Conservation (phyloP, 108 stramenopile species). For the Skeletonema costatum region DNA sequence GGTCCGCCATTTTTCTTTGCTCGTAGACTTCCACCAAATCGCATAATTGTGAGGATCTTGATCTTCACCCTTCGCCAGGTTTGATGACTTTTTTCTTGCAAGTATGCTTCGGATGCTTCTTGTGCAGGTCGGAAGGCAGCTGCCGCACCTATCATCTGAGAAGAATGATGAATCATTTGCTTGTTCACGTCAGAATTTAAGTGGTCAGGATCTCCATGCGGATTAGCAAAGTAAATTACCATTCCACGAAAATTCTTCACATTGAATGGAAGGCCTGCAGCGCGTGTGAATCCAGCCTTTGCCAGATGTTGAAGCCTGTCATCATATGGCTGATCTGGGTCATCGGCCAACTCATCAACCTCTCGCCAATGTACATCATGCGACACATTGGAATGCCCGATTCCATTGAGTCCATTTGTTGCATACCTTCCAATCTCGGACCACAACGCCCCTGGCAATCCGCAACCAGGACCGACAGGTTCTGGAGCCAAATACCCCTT, state of each 20-base stretch:
- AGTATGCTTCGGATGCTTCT: slow-evolving; percentile 7
- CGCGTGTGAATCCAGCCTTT: slow-evolving; percentile 23
- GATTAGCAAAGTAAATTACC: slow-evolving; percentile 40
- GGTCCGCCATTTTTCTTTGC: not conserved
- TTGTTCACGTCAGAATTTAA: slow-evolving; percentile 29
- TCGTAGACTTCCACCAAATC: slow-evolving; percentile 9
- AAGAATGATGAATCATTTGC: slow-evolving; percentile 23
- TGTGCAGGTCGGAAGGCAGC: slow-evolving; percentile 22
- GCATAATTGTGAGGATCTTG: slow-evolving; percentile 19
- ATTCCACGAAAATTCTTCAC: slow-evolving; percentile 37
- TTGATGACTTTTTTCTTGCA: not conserved
- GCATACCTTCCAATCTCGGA: slow-evolving; percentile 9
- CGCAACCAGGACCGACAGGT: slow-evolving; percentile 36
- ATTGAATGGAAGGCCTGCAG: slow-evolving; percentile 21
- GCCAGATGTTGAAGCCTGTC: slow-evolving; percentile 20
- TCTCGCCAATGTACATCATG: slow-evolving; percentile 19
- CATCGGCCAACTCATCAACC: slow-evolving; percentile 29
- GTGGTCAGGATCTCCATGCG: slow-evolving; percentile 8
- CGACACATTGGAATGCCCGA: not conserved
- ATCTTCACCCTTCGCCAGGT: slow-evolving; percentile 21
- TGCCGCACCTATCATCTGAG: slow-evolving; percentile 46
- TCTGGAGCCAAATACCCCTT: not conserved
- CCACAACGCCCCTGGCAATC: slow-evolving; percentile 52
- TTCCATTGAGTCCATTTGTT: not conserved
- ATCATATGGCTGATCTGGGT: slow-evolving; percentile 51